Evolutionary conservation across 768 basidiomycete genomes (phyloP).

Genomic region (Serendipita vermifera): DNA sequence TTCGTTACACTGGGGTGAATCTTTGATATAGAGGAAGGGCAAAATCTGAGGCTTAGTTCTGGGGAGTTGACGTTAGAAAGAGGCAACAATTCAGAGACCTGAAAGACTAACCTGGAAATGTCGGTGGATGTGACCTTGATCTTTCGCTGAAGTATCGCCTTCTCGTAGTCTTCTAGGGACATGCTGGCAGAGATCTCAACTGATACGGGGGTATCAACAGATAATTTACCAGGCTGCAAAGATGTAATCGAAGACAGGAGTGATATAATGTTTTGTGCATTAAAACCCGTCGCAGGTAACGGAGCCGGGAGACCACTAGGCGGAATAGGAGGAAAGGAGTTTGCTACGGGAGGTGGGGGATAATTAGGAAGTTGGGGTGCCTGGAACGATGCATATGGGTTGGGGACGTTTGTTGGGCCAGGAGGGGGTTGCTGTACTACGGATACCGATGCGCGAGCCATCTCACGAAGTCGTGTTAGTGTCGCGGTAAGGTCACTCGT

Average conservation of each 20-base stretch:
- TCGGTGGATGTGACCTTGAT: conserved; percentile 56
- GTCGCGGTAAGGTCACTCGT: conserved; percentile 71
- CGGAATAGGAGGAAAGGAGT: not conserved
- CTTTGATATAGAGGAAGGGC: conserved; percentile 57
- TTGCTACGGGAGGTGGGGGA: conserved; percentile 7
- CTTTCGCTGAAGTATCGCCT: conserved; percentile 42
- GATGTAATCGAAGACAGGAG: conserved; percentile 8
- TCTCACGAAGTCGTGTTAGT: conserved; percentile 47
- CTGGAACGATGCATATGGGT: conserved; percentile 26
- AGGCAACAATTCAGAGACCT: not conserved
- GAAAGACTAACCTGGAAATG: conserved; percentile 46
- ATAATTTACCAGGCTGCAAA: not conserved
- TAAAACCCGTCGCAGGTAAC: conserved; percentile 21
- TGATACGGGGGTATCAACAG: not conserved
- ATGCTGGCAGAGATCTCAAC: conserved; percentile 6
- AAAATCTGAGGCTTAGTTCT: conserved; percentile 50
- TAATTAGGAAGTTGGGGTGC: conserved; percentile 15
- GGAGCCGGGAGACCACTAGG: too few species aligned
- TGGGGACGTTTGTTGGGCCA: conserved; percentile 13
- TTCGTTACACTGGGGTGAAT: conserved; percentile 81
- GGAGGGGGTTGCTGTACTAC: not conserved
- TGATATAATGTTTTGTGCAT: conserved; percentile 4
- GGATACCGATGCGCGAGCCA: conserved; percentile 11
- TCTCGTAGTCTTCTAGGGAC: conserved; percentile 35
- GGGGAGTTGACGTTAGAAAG: not conserved